phyloP scores from a whole-genome alignment of 257 asterid genomes.

The Gardenia jasminoides region DNA sequence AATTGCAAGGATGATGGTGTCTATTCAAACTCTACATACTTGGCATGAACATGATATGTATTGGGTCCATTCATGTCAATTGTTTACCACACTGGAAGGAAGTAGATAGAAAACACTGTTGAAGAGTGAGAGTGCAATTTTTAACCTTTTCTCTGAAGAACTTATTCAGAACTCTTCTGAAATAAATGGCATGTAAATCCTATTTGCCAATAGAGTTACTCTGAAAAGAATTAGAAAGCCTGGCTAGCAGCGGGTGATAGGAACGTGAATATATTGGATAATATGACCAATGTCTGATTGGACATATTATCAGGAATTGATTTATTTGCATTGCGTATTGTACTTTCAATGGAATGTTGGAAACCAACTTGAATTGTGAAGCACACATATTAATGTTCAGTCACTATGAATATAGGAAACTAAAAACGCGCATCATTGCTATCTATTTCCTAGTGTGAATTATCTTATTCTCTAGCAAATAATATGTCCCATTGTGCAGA shows the following conservation, averaged over 20 bases:
- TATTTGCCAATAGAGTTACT: too few species aligned
- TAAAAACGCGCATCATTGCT: background rate
- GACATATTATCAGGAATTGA: background rate
- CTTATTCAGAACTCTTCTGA: background rate
- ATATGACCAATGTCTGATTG: too few species aligned
- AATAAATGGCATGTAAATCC: too few species aligned
- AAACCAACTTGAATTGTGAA: too few species aligned
- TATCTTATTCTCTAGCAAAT: background rate
- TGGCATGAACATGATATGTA: background rate
- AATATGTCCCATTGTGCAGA: constrained; percentile 42
- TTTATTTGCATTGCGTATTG: too few species aligned
- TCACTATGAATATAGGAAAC: background rate
- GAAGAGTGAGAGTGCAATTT: background rate
- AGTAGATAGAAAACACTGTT: too few species aligned
- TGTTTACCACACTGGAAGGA: background rate
- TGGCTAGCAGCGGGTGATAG: too few species aligned
- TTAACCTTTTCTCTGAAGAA: background rate
- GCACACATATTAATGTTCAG: too few species aligned
- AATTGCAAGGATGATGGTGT: background rate
- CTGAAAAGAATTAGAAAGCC: too few species aligned
- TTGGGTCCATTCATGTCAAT: background rate
- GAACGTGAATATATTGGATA: too few species aligned
- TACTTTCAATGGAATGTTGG: background rate
- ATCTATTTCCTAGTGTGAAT: background rate
- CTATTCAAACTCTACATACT: background rate